These are phyloP conservation scores for Agrocybe praecox DNA, from an alignment of 768 basidiomycete genomes.

Conservation along the genomic window DNA sequence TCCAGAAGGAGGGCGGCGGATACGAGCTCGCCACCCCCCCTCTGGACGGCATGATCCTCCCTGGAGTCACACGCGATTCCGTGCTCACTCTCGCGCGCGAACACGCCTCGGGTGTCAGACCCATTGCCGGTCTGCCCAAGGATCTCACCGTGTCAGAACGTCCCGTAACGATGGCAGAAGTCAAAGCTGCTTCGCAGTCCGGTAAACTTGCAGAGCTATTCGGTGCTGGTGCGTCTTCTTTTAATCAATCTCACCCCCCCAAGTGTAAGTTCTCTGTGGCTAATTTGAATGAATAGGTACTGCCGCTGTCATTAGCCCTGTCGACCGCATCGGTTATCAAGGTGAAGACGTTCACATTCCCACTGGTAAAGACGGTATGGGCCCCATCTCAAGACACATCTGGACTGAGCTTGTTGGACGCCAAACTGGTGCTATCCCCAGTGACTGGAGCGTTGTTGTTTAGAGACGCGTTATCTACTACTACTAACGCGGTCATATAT, in stretches of 20 bases:
- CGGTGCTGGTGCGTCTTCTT: slow-evolving; percentile 60
- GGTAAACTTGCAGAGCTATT: slow-evolving; percentile 81
- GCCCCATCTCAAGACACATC: slow-evolving; percentile 73
- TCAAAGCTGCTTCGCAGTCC: slow-evolving; percentile 56
- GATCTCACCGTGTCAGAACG: slow-evolving; percentile 67
- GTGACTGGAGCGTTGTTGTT: slow-evolving; percentile 73
- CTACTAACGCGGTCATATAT: background rate
- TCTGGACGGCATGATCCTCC: slow-evolving; percentile 89
- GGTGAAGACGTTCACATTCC: slow-evolving; percentile 67
- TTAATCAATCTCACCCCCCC: background rate
- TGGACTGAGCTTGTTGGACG: slow-evolving; percentile 76
- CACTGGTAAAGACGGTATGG: slow-evolving; percentile 74
- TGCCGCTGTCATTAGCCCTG: slow-evolving; percentile 75
- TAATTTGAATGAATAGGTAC: slow-evolving; percentile 49
- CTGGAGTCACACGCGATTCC: slow-evolving; percentile 90
- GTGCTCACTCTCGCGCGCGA: slow-evolving; percentile 71
- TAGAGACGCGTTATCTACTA: background rate
- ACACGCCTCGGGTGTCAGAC: slow-evolving; percentile 50
- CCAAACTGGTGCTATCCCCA: slow-evolving; percentile 76
- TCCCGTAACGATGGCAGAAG: slow-evolving; percentile 74
- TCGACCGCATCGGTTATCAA: slow-evolving; percentile 74
- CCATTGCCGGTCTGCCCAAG: slow-evolving; percentile 52
- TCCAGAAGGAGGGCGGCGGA: slow-evolving; percentile 72
- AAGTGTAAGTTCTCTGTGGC: no score
- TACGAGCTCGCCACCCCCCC: slow-evolving; percentile 87